Evolutionary conservation across 805 yeast genomes (phyloP).

Genomic region (Naumovozyma baii): DNA sequence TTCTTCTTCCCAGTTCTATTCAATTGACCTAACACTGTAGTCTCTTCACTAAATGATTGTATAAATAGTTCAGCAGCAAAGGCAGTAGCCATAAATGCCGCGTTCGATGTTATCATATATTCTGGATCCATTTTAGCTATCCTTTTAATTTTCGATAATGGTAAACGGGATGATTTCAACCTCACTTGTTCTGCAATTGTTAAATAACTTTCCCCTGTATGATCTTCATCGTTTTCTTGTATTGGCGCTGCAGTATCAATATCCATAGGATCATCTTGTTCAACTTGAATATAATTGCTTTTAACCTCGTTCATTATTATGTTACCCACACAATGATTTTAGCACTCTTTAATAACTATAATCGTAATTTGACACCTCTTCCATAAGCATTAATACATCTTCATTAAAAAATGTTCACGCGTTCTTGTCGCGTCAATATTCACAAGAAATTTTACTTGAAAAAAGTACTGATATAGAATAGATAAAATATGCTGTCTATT

Average conservation of each 20-base stretch:
- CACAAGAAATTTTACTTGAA: no score
- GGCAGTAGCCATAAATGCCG: constrained; percentile 22
- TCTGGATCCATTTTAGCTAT: constrained; percentile 25
- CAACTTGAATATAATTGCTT: neutral
- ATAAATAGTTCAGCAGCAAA: constrained; percentile 25
- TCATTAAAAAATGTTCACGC: no score
- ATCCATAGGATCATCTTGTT: neutral
- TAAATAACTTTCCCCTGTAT: constrained; percentile 24
- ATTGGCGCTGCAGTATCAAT: neutral
- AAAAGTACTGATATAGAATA: no score
- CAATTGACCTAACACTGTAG: constrained; percentile 15
- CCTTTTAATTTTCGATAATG: constrained; percentile 22
- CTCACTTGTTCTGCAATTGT: constrained; percentile 5
- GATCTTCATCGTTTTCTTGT: no score
- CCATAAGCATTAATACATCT: no score
- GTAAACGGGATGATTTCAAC: constrained; percentile 8
- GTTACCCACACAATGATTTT: no score
- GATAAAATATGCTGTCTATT: no score
- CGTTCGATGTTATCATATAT: constrained; percentile 17
- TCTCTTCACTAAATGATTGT: constrained; percentile 20
- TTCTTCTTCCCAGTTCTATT: constrained; percentile 1
- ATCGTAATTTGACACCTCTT: no score
- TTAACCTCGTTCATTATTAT: neutral
- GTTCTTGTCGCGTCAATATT: no score
- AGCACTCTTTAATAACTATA: no score